A percentile compares a stretch with the other conserved stretches of the same genome.
phyloP scores from a whole-genome alignment of 2,329 filamentous ascomycete species.

The Trichoderma koningii region DNA sequence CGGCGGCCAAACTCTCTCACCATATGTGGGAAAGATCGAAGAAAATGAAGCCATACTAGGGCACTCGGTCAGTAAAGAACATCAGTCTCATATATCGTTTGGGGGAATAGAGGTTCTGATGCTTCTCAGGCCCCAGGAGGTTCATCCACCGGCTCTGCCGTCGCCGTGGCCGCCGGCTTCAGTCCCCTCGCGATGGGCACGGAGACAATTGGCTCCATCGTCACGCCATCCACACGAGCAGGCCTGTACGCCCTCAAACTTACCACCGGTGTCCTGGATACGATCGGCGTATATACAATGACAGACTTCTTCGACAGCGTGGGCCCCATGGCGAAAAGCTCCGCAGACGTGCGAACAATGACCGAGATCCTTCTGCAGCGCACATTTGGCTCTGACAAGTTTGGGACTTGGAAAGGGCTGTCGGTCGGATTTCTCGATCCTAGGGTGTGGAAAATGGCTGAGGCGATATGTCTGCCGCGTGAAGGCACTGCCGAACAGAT shows the following conservation, averaged over 20 bases:
- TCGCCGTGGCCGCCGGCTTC: constrained; percentile 38
- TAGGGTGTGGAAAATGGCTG: constrained; percentile 25
- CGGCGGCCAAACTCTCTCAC: constrained; percentile 36
- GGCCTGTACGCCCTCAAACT: constrained; percentile 37
- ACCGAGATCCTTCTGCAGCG: constrained; percentile 22
- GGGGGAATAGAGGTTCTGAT: not conserved
- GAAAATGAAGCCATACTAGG: constrained; percentile 26
- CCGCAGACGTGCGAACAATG: constrained; percentile 27
- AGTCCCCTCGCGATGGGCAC: constrained; percentile 39
- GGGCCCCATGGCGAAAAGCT: constrained; percentile 35
- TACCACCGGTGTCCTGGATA: constrained; percentile 27
- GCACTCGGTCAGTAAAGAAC: constrained; percentile 29
- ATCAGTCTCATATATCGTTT: no score
- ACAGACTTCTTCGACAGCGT: constrained; percentile 34
- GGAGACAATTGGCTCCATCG: constrained; percentile 39
- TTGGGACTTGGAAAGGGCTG: constrained; percentile 25
- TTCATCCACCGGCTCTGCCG: constrained; percentile 41
- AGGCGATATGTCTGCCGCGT: constrained; percentile 25
- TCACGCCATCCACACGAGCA: constrained; percentile 31
- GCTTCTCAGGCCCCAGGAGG: constrained; percentile 36
- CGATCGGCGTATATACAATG: constrained; percentile 31
- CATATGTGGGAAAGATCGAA: constrained; percentile 33
- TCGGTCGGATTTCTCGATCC: constrained; percentile 27
- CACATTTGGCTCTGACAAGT: not conserved
- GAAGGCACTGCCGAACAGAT: constrained; percentile 29